phyloP scores from a whole-genome alignment of 2,329 filamentous ascomycete species.

The Xylariaceae sp. region DNA sequence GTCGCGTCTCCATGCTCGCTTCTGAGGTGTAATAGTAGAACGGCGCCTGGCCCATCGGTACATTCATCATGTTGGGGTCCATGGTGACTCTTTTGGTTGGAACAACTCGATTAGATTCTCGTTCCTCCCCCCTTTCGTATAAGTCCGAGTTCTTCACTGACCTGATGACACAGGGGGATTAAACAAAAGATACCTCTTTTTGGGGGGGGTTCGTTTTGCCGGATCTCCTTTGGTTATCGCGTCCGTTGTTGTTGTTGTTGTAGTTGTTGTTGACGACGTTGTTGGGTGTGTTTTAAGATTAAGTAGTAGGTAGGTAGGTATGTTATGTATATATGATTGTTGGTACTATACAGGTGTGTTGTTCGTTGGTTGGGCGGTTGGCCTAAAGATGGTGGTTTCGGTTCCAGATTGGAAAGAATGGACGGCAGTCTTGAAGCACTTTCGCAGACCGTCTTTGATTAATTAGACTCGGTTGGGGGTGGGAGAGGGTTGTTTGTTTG shows the following conservation, averaged over 20 bases:
- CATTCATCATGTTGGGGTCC: constrained; percentile 55
- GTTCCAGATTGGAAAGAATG: constrained; percentile 32
- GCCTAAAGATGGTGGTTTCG: constrained; percentile 34
- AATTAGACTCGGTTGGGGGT: constrained; percentile 24
- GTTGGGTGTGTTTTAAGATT: constrained; percentile 23
- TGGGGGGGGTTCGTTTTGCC: too few species aligned
- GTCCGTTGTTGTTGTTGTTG: constrained; percentile 15
- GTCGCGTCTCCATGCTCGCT: constrained; percentile 63
- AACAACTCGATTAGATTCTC: constrained; percentile 20
- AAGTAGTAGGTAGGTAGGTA: constrained; percentile 20
- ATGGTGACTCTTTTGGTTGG: constrained; percentile 41
- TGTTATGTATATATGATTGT: constrained; percentile 22
- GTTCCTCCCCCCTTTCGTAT: constrained; percentile 17
- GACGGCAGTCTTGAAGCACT: constrained; percentile 28
- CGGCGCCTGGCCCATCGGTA: constrained; percentile 63
- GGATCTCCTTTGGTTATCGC: constrained; percentile 11
- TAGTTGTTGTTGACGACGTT: constrained; percentile 12
- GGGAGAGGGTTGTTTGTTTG: too few species aligned
- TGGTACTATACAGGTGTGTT: constrained; percentile 29
- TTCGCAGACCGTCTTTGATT: constrained; percentile 26
- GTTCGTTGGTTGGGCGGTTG: constrained; percentile 26
- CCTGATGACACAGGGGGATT: constrained; percentile 30
- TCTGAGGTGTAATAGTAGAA: constrained; percentile 88
- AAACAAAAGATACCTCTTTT: neutral
- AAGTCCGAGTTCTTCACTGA: constrained; percentile 14